Base-by-base conservation (phyloP, 371 early-diverging fungal species). In the Blakeslea trispora region DNA sequence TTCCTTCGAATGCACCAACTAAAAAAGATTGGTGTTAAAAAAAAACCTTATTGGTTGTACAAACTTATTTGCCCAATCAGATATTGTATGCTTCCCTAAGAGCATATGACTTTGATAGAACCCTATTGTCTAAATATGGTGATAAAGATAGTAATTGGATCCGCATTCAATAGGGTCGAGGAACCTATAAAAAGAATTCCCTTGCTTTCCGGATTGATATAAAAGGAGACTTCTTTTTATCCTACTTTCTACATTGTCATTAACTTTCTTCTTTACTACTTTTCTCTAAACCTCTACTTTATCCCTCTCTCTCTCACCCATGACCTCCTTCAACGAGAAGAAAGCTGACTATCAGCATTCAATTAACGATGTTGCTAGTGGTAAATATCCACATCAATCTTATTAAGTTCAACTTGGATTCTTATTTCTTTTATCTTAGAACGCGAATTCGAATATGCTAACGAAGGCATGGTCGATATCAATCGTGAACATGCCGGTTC, bases 401-500 rank as follows among this genome's bases (percentile, higher is more conserved):
- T 13, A 45, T 28, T 53, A 3, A 10, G 28, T 42, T 17, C 23
- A 40, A 51, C n/a, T 8, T n/a, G 19, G 6, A 22, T 39, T 39
- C 14, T 51, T 17, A 47, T 23, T 15, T 19, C 3, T 11, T 5
- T 9, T 37, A 19, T 53, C 4, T 42, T 35, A 56, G 60, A 59
- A 32, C 32, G 48, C 21, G 60, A 60, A 35, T n/a, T 32, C 24
- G 63, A 63, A 35, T 53, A 57, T 31, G 59, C 43, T 10, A 44
- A 52, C 41, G 54, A 58, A 43, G 45, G 45, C 17, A 45, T 59
- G 5, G 37, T 59, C 24, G 65, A 64, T 21, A 43, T 59, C 31
- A 59, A 59, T 24, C 59, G 65, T 43, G 65, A 64, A 41, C 28
- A 59, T 37, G 65, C 60, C 43, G 65, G 65, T 14, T 56, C 65